A percentile compares a stretch with the other conserved stretches of the same genome.
Evolutionary conservation across 2,329 filamentous ascomycete genomes (phyloP).

Genomic region (Ceratocystis smalleyi): DNA sequence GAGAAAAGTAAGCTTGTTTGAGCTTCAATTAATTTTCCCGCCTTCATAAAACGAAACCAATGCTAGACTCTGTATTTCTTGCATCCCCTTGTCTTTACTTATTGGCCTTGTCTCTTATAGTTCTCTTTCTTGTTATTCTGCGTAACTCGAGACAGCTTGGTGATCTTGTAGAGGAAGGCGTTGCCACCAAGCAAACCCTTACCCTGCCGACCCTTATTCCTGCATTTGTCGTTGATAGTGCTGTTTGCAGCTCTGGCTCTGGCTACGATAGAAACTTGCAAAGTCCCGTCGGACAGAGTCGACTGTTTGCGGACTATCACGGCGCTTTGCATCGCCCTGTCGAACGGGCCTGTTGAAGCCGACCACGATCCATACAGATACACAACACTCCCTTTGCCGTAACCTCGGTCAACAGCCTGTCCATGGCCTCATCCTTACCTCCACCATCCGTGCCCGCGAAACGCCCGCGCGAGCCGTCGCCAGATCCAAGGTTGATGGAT

Average conservation of each 20-base stretch:
- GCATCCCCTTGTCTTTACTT: background rate
- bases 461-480: constrained; percentile 40
- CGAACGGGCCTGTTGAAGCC: constrained; percentile 18
- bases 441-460: constrained; percentile 33
- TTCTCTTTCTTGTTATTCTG: background rate
- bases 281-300: no score
- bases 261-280: no score
- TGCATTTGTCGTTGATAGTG: background rate
- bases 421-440: background rate
- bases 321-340: background rate
- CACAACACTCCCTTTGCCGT: background rate
- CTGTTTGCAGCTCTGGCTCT: background rate
- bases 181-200: no score
- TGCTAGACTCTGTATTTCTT: no score
- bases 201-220: no score
- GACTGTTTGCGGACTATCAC: no score
- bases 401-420: background rate
- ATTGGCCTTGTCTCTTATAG: background rate
- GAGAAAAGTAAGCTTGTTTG: background rate
- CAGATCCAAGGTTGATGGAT: constrained; percentile 24
- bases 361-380: constrained; percentile 21
- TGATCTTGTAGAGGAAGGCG: no score
- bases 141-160: background rate
- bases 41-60: background rate
- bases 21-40: background rate